Percentiles rank a stretch among this genome's conserved stretches.
These are phyloP conservation scores for Halophytophthora batemanensis DNA, from an alignment of 352 stramenopile genomes.

Conservation along the genomic window DNA sequence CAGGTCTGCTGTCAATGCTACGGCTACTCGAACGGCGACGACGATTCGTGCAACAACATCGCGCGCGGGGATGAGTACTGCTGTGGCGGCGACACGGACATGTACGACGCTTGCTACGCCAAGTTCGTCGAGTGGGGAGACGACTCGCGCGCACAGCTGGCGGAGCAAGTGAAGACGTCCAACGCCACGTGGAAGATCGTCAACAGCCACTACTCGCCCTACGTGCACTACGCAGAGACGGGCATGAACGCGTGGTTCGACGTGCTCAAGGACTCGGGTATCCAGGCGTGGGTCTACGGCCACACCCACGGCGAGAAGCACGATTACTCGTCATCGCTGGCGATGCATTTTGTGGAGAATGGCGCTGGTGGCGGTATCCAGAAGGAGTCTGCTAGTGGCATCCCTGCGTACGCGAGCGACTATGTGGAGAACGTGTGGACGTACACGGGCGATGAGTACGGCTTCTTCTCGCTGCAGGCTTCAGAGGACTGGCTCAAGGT, in stretches of 20 bases:
- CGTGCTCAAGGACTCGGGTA: constrained; percentile 29
- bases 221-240: constrained; percentile 38
- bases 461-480: constrained; percentile 48
- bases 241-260: constrained; percentile 43
- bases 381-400: constrained; percentile 67
- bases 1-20: constrained; percentile 65
- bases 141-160: constrained; percentile 53
- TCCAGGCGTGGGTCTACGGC: constrained; percentile 46
- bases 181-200: constrained; percentile 66
- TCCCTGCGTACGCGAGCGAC: constrained; percentile 47
- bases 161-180: constrained; percentile 35
- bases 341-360: constrained; percentile 60
- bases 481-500: constrained; percentile 56
- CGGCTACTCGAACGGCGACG: constrained; percentile 40
- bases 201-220: constrained; percentile 59
- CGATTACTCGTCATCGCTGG: constrained; percentile 50
- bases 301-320: constrained; percentile 75
- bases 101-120: constrained; percentile 54
- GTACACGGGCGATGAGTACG: constrained; percentile 62
- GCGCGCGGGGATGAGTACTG: constrained; percentile 46
- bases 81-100: constrained; percentile 44
- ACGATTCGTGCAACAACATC: constrained; percentile 39
- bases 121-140: constrained; percentile 63
- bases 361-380: constrained; percentile 71
- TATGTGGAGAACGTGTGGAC: constrained; percentile 68